Base-by-base conservation (phyloP, 2,329 filamentous ascomycete genomes). In the Teratosphaeriaceae sp. region DNA sequence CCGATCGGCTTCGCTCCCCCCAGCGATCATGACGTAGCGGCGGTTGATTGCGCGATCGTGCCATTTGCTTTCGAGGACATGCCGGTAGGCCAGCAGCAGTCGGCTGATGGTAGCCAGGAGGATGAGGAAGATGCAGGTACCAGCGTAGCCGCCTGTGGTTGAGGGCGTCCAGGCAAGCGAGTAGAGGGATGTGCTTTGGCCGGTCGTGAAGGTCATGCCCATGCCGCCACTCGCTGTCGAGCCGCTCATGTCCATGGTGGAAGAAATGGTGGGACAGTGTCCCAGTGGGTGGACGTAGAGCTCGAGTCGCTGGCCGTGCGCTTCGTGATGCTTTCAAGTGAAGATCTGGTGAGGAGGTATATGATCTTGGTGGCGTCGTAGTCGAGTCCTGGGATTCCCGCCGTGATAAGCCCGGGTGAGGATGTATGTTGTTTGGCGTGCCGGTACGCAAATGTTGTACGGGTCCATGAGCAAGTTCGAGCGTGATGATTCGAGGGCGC, bases 51-150 rank as follows among this genome's bases (percentile, higher is more conserved):
- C 86, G 22, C 68, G 67, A 61, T 85, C 80, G 36, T 84, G 67
- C 82, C 87, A 94, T 76, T 78, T 62, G 68, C 75, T 65, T 70
- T 79, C 67, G 68, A 78, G 65, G 13, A 70, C 57, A 19, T 69
- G 61, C 61, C 87, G 88, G 55, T 78, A 71, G 2, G 88, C 88
- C 39, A 90, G 69, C 13, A 95, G 71, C 16, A 72, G 67, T 40
- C 89, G 84, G 58, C 83, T 80, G 44, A 84, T 58, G 47, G 82
- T 71, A 47, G 81, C 82, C 40, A 97, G 80, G 35, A 84, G 55
- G 61, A 95, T 81, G 46, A 96, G 76, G 68, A 96, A 96, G 63
- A 96, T 85, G 71, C 90, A 94, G 21, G 88, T 94, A 43, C 80
- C 90, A 1, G 87, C 88, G 65, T 96, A 97, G 46, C 75, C 69